Conservation (phyloP, 2,329 filamentous ascomycete genomes). For the Apiospora marii region DNA sequence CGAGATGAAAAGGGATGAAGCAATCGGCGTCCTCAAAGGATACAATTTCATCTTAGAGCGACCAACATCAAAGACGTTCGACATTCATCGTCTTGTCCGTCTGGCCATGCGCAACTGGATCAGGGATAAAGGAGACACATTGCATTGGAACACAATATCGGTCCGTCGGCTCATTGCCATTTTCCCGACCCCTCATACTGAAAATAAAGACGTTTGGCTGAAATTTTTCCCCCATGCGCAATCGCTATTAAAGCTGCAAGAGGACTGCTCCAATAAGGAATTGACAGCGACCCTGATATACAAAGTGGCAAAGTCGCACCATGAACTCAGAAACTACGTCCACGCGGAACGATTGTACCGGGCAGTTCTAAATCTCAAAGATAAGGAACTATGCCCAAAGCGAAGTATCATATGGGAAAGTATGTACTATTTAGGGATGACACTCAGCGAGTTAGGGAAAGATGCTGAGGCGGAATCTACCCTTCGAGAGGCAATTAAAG, state of each 20-base stretch:
- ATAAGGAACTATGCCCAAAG: not conserved
- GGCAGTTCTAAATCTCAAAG: not conserved
- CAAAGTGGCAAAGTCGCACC: not conserved
- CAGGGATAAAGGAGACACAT: not conserved
- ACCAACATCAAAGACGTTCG: constrained; percentile 29
- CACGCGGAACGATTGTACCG: not conserved
- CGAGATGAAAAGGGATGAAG: constrained; percentile 24
- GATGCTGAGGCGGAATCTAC: not conserved
- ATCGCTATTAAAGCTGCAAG: constrained; percentile 16
- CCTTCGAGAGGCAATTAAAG: too few species aligned
- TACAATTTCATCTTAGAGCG: constrained; percentile 42
- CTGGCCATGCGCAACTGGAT: constrained; percentile 30
- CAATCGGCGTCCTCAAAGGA: constrained; percentile 28
- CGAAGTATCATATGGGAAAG: not conserved
- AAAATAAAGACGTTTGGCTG: constrained; percentile 22
- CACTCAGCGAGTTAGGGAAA: not conserved
- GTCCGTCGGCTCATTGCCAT: constrained; percentile 18
- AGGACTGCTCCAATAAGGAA: not conserved
- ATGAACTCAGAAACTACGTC: not conserved
- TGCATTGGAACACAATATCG: constrained; percentile 14
- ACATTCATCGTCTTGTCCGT: constrained; percentile 36
- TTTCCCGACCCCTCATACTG: not conserved
- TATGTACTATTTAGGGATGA: not conserved
- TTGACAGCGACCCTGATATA: not conserved
- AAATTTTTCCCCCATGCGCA: constrained; percentile 27